Evolutionary conservation across 1,284 basidiomycete species (phyloP).

Genomic region (Pseudozyma sp.): DNA sequence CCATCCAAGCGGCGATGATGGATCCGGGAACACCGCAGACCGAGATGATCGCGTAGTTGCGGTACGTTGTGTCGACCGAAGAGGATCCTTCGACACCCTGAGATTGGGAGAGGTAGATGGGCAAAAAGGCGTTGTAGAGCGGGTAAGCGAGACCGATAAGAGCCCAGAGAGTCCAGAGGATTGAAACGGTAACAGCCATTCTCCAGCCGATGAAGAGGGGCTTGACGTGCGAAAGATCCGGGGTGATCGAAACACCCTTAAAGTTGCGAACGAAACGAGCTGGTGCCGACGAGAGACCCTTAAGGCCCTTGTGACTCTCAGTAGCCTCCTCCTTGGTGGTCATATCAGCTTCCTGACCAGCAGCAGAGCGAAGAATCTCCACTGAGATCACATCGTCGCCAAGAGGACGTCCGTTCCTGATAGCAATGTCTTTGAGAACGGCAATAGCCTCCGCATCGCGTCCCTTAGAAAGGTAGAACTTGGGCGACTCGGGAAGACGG

Average conservation of each 20-base stretch:
- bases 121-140: constrained; percentile 67
- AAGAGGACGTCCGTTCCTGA: constrained; percentile 58
- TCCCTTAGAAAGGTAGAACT: constrained; percentile 67
- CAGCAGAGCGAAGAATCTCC: constrained; percentile 62
- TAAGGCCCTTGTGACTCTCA: constrained; percentile 22
- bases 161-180: constrained; percentile 63
- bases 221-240: constrained; percentile 60
- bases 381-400: constrained; percentile 65
- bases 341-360: constrained; percentile 62
- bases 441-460: constrained; percentile 66
- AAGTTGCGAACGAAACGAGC: constrained; percentile 20
- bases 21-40: constrained; percentile 67
- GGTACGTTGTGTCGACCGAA: constrained; percentile 52
- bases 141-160: constrained; percentile 69
- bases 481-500: constrained; percentile 67
- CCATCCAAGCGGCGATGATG: constrained; percentile 64
- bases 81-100: constrained; percentile 28
- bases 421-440: constrained; percentile 62
- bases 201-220: constrained; percentile 60
- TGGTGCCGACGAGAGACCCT: constrained; percentile 24
- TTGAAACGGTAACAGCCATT: constrained; percentile 60
- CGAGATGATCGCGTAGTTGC: constrained; percentile 67
- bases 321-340: constrained; percentile 25
- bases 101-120: constrained; percentile 57
- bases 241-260: constrained; percentile 36